phyloP scores from a whole-genome alignment of 495 filamentous ascomycete species.

The Ramalina peruviana region DNA sequence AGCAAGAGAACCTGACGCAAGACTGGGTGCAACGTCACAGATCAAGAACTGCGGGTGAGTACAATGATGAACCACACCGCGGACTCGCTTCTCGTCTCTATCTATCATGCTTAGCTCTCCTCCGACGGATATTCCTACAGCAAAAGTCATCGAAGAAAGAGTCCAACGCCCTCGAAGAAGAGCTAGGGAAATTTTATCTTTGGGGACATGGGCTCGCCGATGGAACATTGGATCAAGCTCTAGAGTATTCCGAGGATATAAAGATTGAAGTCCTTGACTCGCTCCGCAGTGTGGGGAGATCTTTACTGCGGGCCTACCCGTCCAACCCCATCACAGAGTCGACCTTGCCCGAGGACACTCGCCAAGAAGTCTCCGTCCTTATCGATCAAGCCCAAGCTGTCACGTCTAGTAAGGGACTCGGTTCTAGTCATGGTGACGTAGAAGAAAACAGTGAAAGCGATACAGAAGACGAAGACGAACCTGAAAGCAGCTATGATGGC shows the following conservation, averaged over 20 bases:
- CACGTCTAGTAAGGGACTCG: not conserved
- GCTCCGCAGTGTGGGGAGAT: constrained; percentile 4
- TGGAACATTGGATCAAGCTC: constrained; percentile 12
- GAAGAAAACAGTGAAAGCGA: not conserved
- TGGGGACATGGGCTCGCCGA: constrained; percentile 16
- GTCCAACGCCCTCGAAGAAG: constrained; percentile 2
- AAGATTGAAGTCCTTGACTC: constrained; percentile 3
- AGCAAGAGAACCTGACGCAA: too few species aligned
- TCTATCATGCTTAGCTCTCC: not conserved
- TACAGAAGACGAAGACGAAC: not conserved
- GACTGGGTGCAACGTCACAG: too few species aligned
- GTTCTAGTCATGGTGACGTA: not conserved
- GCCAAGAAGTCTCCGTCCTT: not conserved
- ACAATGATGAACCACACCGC: not conserved
- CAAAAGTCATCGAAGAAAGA: not conserved
- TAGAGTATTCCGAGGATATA: constrained; percentile 13
- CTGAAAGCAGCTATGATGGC: not conserved
- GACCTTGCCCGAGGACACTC: not conserved
- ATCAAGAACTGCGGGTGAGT: not conserved
- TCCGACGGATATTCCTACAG: not conserved
- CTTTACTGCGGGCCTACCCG: not conserved
- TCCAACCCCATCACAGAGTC: not conserved
- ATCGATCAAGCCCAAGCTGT: not conserved
- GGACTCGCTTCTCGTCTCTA: constrained; percentile 2
- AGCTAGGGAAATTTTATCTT: constrained; percentile 14